phyloP scores from a whole-genome alignment of 192 early-diverging fungal species.

The Diversispora epigaea region DNA sequence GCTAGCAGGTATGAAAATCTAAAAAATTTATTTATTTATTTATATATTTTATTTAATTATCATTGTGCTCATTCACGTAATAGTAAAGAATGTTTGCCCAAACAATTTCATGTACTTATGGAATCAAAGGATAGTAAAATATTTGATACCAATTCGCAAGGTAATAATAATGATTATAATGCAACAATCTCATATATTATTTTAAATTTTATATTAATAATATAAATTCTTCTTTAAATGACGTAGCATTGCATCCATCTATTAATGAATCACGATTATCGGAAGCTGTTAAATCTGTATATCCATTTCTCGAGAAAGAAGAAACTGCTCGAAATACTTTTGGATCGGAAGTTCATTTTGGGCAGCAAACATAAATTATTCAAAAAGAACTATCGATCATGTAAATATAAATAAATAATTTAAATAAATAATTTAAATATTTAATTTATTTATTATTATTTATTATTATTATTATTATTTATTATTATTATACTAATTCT shows the following conservation, averaged over 20 bases:
- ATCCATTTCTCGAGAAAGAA: constrained; percentile 65
- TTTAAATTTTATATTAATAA: not conserved
- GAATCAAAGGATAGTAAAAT: constrained; percentile 78
- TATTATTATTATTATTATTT: constrained; percentile 20
- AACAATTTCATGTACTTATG: constrained; percentile 75
- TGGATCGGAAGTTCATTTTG: constrained; percentile 59
- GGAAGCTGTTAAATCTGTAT: constrained; percentile 63
- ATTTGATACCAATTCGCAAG: constrained; percentile 90
- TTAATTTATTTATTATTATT: constrained; percentile 31
- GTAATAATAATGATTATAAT: constrained; percentile 85
- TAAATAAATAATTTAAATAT: too few species aligned
- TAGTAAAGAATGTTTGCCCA: constrained; percentile 67
- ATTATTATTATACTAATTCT: not conserved
- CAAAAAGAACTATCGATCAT: constrained; percentile 44
- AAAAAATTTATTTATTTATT: not conserved
- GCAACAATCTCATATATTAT: not conserved
- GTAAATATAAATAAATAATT: constrained; percentile 21
- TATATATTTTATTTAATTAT: not conserved
- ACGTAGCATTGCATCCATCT: constrained; percentile 90
- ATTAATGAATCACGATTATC: constrained; percentile 85
- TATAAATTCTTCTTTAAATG: constrained; percentile 36
- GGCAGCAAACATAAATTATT: constrained; percentile 57
- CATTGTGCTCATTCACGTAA: not conserved
- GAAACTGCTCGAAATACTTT: constrained; percentile 74
- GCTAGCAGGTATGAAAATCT: constrained; percentile 55